These are phyloP conservation scores for Thinopyrum obtusiflorum DNA, from an alignment of 202 grass and related monocot genomes.

Conservation along the genomic window DNA sequence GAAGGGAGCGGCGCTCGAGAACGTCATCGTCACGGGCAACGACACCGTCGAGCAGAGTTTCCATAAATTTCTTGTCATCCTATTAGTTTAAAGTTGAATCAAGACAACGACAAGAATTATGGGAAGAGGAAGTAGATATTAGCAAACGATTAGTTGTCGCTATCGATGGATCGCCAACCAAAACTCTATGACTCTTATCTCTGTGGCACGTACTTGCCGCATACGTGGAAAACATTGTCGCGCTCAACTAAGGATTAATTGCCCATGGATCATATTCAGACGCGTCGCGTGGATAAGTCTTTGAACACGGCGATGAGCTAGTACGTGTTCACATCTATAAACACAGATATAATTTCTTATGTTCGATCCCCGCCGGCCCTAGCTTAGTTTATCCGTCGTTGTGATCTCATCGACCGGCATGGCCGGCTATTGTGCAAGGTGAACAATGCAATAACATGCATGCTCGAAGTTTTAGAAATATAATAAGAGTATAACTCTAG, in stretches of 20 bases:
- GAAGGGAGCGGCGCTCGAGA: too few species aligned
- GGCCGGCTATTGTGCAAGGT: not conserved
- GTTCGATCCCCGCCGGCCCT: not conserved
- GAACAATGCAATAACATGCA: not conserved
- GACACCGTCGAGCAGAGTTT: too few species aligned
- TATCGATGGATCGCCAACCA: not conserved
- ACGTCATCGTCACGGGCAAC: too few species aligned
- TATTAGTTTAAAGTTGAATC: too few species aligned
- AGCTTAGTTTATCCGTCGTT: not conserved
- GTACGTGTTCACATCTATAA: not conserved
- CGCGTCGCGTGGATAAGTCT: not conserved
- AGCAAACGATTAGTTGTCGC: not conserved
- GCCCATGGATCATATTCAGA: not conserved
- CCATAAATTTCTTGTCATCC: too few species aligned
- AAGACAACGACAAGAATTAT: too few species aligned
- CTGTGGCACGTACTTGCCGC: not conserved
- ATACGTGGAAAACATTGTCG: not conserved
- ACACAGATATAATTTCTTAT: not conserved
- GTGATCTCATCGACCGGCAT: not conserved
- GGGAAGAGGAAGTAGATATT: too few species aligned
- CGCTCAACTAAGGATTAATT: not conserved
- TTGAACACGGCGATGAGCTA: not conserved
- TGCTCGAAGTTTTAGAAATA: not conserved
- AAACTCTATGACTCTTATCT: not conserved
- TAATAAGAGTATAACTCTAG: not conserved